Percentiles rank a stretch among this genome's conserved stretches.
phyloP scores from a whole-genome alignment of 306 rosid genomes.

The Crotalaria pallida region DNA sequence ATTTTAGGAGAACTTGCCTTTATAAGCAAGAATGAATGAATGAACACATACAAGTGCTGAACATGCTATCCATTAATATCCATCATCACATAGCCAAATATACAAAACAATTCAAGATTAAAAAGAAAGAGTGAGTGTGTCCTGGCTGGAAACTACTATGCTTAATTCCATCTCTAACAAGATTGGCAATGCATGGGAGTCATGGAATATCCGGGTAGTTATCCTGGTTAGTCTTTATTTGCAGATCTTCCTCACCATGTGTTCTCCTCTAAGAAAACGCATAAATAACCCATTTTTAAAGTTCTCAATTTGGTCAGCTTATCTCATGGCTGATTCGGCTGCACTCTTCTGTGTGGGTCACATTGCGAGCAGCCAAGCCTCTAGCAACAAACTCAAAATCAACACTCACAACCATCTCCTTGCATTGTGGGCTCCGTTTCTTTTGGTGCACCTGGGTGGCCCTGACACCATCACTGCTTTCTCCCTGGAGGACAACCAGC shows the following conservation, averaged over 20 bases:
- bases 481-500: constrained; percentile 1
- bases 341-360: not conserved
- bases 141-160: no score
- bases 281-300: no score
- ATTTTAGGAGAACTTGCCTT: no score
- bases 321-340: not conserved
- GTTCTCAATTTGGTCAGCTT: not conserved
- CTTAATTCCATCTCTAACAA: no score
- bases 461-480: constrained; percentile 2
- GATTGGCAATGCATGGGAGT: not conserved
- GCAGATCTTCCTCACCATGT: not conserved
- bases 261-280: not conserved
- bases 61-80: no score
- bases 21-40: no score
- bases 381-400: not conserved
- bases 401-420: not conserved
- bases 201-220: not conserved
- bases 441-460: constrained; percentile 1
- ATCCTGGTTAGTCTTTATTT: not conserved
- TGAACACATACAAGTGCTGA: no score
- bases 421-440: no score
- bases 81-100: no score
- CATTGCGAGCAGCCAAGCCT: not conserved
- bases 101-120: no score
- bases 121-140: no score